Evolutionary conservation across 1,139 yeast species (phyloP).

Genomic region (Lodderomyces orthopsilosis): DNA sequence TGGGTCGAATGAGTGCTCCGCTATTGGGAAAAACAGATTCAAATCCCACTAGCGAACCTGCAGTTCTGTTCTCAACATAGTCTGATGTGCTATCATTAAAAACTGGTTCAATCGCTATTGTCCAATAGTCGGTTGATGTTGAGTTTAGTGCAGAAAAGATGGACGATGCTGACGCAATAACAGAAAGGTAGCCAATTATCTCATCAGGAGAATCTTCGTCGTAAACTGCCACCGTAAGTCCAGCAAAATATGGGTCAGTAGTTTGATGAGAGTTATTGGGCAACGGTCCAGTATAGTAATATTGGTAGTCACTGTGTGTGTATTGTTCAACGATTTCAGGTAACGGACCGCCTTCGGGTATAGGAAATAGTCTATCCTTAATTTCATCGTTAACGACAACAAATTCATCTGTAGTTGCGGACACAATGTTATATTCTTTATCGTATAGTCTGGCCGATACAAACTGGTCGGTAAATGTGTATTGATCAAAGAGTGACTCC

Average conservation of each 20-base stretch:
- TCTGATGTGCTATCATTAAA: slow-evolving; percentile 14
- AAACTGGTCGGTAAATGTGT: slow-evolving; percentile 4
- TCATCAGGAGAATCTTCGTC: background rate
- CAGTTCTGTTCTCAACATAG: slow-evolving; percentile 10
- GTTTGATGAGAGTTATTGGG: slow-evolving; percentile 3
- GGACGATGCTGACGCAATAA: slow-evolving; percentile 7
- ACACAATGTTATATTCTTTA: slow-evolving; percentile 4
- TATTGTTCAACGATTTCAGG: slow-evolving; percentile 1
- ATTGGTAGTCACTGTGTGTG: background rate
- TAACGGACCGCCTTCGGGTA: slow-evolving; percentile 2
- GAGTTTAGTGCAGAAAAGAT: slow-evolving; percentile 4
- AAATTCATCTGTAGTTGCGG: slow-evolving; percentile 2
- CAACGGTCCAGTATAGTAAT: slow-evolving; percentile 9
- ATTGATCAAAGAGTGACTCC: slow-evolving; percentile 4
- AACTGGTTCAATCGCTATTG: slow-evolving; percentile 33
- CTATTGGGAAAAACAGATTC: slow-evolving; percentile 6
- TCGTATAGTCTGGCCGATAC: slow-evolving; percentile 7
- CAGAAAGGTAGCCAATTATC: slow-evolving; percentile 7
- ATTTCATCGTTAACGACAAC: background rate
- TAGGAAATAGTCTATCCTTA: slow-evolving; percentile 5
- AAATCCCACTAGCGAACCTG: slow-evolving; percentile 9
- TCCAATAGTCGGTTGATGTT: slow-evolving; percentile 26
- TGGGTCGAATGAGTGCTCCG: background rate
- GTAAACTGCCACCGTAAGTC: slow-evolving; percentile 6
- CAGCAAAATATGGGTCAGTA: slow-evolving; percentile 2